phyloP scores from a whole-genome alignment of 345 rosid species.

The Eutrema japonicum region DNA sequence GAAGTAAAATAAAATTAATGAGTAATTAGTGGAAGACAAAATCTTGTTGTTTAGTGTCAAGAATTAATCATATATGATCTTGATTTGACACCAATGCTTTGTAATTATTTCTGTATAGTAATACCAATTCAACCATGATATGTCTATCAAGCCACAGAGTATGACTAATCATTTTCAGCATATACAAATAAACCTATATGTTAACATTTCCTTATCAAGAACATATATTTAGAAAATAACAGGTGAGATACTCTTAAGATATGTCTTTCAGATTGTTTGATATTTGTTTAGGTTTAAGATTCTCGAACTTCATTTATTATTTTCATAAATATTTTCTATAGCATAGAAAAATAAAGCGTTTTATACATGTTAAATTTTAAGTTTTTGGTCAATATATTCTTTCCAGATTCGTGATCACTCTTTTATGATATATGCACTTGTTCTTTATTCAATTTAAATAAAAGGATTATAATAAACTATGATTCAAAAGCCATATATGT shows the following conservation, averaged over 20 bases:
- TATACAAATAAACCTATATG: slow-evolving; percentile 13
- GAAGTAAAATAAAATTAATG: neutral
- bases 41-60: slow-evolving; percentile 36
- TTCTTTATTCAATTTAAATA: neutral
- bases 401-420: neutral
- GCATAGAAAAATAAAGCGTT: neutral
- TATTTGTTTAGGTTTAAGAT: neutral
- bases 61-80: slow-evolving; percentile 20
- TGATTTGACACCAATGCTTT: slow-evolving; percentile 34
- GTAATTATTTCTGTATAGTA: slow-evolving; percentile 13
- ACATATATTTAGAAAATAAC: neutral
- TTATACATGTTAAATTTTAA: neutral
- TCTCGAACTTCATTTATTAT: neutral
- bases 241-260: neutral
- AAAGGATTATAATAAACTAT: too few relatives aligned
- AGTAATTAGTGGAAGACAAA: slow-evolving; percentile 37
- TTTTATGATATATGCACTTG: neutral
- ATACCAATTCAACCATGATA: slow-evolving; percentile 27
- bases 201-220: neutral
- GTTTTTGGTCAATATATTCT: neutral
- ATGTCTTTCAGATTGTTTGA: neutral
- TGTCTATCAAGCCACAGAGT: neutral
- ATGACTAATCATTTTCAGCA: slow-evolving; percentile 22
- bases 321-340: neutral
- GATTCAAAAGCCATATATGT: neutral